phyloP scores from a whole-genome alignment of 805 yeast genomes.

The Wickerhamiella domercqiae region DNA sequence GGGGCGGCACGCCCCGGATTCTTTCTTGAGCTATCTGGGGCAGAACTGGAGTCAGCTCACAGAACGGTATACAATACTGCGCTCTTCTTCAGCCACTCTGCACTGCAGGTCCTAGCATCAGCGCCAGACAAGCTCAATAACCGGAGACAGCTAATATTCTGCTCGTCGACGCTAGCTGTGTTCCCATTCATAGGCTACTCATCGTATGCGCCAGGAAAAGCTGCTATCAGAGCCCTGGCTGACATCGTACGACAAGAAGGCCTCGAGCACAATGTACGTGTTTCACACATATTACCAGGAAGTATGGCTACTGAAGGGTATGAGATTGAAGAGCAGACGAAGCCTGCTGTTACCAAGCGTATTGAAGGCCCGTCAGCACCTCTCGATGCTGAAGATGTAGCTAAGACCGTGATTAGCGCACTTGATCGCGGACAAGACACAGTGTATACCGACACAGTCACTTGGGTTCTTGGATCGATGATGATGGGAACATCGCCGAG shows the following conservation, averaged over 20 bases:
- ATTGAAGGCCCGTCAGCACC: slow-evolving; percentile 80
- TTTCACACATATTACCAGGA: slow-evolving; percentile 73
- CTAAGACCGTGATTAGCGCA: slow-evolving; percentile 39
- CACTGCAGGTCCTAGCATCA: slow-evolving; percentile 22
- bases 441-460: slow-evolving; percentile 68
- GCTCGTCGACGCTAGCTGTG: slow-evolving; percentile 66
- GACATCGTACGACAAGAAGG: slow-evolving; percentile 74
- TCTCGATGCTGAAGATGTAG: slow-evolving; percentile 51
- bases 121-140: slow-evolving; percentile 15
- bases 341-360: slow-evolving; percentile 64
- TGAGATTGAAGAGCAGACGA: slow-evolving; percentile 61
- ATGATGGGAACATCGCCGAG: slow-evolving; percentile 22
- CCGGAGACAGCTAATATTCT: slow-evolving; percentile 40
- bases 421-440: slow-evolving; percentile 54
- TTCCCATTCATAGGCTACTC: slow-evolving; percentile 85
- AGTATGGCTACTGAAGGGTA: slow-evolving; percentile 83
- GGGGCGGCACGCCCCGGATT: slow-evolving; percentile 73
- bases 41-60: slow-evolving; percentile 47
- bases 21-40: slow-evolving; percentile 47
- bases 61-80: slow-evolving; percentile 60
- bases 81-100: slow-evolving; percentile 53
- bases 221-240: slow-evolving; percentile 62
- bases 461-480: slow-evolving; percentile 58
- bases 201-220: slow-evolving; percentile 80
- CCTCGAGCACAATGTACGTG: slow-evolving; percentile 46